Evolutionary conservation across 345 rosid genomes (phyloP), one percentile per base, ranked within the genome.

Genomic region (Arabidopsis suecica): DNA sequence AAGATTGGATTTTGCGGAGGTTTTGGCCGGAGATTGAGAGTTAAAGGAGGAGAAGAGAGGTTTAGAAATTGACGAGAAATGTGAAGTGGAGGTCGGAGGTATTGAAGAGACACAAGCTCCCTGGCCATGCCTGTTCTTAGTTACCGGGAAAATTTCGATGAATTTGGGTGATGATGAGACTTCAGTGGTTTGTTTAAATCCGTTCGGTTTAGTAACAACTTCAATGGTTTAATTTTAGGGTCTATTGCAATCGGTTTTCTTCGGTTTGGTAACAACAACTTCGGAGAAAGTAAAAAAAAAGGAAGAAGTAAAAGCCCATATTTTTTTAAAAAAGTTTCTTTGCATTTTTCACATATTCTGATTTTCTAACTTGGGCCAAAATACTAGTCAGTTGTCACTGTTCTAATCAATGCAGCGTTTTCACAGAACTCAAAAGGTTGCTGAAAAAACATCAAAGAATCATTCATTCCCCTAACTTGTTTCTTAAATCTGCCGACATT

Each of bases 1-100:
- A 44, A 61, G 65, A 51, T 50, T 18, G 71, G 83, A 38, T 61
- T 77, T 40, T 72, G 51, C 58, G 78, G 76, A 14, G 80, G 54
- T 64, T 75, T 71, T 5, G 33, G 74, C 8, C 56, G 69, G 77
- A 76, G 60, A 32, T 11, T 51, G 40, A 65, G 61, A 9, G 61
- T 62, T 58, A 78, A 37, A 45, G 60, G 10, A 32, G 63, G 70
- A 61, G 41, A 49, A 68, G 74, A 68, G 7, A 42, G 30, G 50
- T 1, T 6, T 2, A 56, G 33, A 22, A 71, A 63, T 0, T 37
- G n/a, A 25, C 51, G 76, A 63, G 58, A 11, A 47, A 37, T 48
- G 67, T 64, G 47, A 56, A 38, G 56, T 53, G 67, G 72, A 18
- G 75, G 57, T 64, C 30, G 73, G 45, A 74, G 58, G 2, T 74